Percentiles rank a stretch among this genome's conserved stretches.
These are phyloP conservation scores for Phytophthora idaei DNA, from an alignment of 352 stramenopile species.

Conservation along the genomic window DNA sequence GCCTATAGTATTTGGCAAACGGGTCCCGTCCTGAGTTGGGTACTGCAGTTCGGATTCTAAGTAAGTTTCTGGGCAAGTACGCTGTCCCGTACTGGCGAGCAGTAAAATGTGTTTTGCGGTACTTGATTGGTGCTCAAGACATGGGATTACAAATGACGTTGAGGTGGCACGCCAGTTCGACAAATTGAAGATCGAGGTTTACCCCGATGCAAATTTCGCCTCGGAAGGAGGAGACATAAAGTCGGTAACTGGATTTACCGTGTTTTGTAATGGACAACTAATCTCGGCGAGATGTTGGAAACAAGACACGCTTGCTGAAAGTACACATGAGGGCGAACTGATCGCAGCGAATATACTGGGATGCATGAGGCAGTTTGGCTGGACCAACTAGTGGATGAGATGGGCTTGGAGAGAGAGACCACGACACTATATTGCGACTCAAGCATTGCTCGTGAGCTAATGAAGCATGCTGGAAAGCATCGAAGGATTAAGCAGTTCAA, in stretches of 20 bases:
- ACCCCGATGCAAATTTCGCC: constrained; percentile 22
- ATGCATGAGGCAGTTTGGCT: constrained; percentile 1
- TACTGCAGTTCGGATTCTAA: constrained; percentile 9
- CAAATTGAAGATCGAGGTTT: constrained; percentile 22
- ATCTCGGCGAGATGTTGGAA: constrained; percentile 23
- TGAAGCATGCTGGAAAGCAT: constrained; percentile 26
- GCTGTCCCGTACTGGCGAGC: constrained; percentile 9
- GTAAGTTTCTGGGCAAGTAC: constrained; percentile 16
- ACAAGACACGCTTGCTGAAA: constrained; percentile 19
- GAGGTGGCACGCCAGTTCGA: constrained; percentile 2
- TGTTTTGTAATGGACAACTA: constrained; percentile 21
- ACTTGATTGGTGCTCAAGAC: constrained; percentile 6
- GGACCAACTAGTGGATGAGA: constrained; percentile 3
- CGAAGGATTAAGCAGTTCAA: constrained; percentile 19
- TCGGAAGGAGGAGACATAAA: constrained; percentile 17
- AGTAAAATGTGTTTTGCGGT: constrained; percentile 15
- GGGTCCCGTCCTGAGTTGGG: constrained; percentile 5
- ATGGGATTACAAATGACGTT: constrained; percentile 15
- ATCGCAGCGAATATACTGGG: constrained; percentile 1
- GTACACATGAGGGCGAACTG: constrained; percentile 6
- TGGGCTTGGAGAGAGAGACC: not conserved
- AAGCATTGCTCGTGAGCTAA: constrained; percentile 11
- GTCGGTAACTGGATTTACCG: constrained; percentile 20
- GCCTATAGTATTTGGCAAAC: constrained; percentile 17
- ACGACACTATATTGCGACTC: constrained; percentile 1